Evolutionary conservation across 2,329 filamentous ascomycete species (phyloP).

Genomic region (Colletotrichum sp.): DNA sequence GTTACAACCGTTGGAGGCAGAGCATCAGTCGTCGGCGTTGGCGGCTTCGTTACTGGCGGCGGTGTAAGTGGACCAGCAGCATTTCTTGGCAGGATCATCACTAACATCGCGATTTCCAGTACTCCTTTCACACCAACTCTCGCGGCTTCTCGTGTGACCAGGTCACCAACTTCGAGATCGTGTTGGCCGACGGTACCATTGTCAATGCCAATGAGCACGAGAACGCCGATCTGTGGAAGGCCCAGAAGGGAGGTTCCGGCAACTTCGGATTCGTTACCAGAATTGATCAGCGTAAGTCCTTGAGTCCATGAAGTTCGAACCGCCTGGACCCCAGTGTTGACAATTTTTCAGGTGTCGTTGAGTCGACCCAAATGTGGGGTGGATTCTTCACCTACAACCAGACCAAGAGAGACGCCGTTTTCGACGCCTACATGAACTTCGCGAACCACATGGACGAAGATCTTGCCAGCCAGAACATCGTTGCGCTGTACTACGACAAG

Average conservation of each 20-base stretch:
- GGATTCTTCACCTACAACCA: constrained; percentile 30
- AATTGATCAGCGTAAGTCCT: constrained; percentile 16
- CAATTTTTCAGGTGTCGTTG: neutral
- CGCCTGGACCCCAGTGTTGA: neutral
- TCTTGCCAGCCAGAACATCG: constrained; percentile 31
- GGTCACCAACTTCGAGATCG: constrained; percentile 46
- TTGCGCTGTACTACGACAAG: constrained; percentile 25
- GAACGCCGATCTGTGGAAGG: constrained; percentile 47
- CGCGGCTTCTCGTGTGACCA: constrained; percentile 48
- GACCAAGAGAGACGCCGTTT: constrained; percentile 26
- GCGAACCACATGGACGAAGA: constrained; percentile 28
- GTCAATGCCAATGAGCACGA: constrained; percentile 41
- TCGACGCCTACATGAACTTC: constrained; percentile 31
- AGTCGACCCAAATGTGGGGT: constrained; percentile 30
- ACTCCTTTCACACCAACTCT: constrained; percentile 30
- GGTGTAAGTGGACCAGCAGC: neutral
- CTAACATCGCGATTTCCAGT: neutral
- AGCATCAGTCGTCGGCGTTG: constrained; percentile 27
- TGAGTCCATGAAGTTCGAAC: neutral
- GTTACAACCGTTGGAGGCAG: constrained; percentile 27
- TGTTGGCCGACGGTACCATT: constrained; percentile 45
- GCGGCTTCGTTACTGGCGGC: constrained; percentile 27
- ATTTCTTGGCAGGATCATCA: neutral
- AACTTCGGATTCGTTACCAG: constrained; percentile 47
- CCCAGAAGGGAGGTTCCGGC: constrained; percentile 48